Evolutionary conservation across 768 basidiomycete genomes (phyloP).

Genomic region (Russula ochroleuca): DNA sequence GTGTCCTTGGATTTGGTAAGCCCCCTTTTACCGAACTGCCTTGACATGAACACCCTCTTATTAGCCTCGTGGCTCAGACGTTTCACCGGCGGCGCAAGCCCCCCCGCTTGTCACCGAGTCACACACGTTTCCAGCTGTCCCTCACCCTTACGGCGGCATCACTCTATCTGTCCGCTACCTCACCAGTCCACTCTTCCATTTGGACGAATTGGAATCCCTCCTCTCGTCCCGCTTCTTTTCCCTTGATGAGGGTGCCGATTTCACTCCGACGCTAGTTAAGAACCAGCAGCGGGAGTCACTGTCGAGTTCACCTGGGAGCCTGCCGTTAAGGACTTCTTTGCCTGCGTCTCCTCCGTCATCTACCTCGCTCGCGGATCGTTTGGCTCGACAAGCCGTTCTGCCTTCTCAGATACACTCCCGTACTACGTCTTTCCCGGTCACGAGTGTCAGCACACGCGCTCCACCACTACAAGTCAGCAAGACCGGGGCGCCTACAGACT

Average conservation of each 20-base stretch:
- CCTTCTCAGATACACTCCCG: slow-evolving; percentile 36
- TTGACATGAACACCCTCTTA: slow-evolving; percentile 19
- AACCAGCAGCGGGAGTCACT: slow-evolving; percentile 57
- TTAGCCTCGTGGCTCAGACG: slow-evolving; percentile 34
- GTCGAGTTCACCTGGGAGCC: slow-evolving; percentile 41
- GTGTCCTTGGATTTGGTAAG: slow-evolving; percentile 42
- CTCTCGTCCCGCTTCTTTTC: slow-evolving; percentile 70
- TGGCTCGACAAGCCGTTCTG: slow-evolving; percentile 32
- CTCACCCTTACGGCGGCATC: slow-evolving; percentile 64
- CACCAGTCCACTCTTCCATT: slow-evolving; percentile 59
- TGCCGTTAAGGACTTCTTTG: slow-evolving; percentile 41
- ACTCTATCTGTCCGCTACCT: slow-evolving; percentile 62
- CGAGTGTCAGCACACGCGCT: slow-evolving; percentile 37
- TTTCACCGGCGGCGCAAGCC: slow-evolving; percentile 39
- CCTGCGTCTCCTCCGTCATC: slow-evolving; percentile 43
- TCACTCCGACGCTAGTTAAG: slow-evolving; percentile 68
- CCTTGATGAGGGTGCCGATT: slow-evolving; percentile 58
- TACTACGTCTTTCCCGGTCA: slow-evolving; percentile 37
- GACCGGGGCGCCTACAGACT: neutral
- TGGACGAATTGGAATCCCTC: slow-evolving; percentile 74
- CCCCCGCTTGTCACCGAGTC: slow-evolving; percentile 46
- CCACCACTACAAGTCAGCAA: slow-evolving; percentile 36
- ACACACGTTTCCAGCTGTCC: slow-evolving; percentile 61
- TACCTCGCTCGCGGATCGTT: slow-evolving; percentile 42
- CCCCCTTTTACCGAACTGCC: slow-evolving; percentile 1